Conservation (phyloP, 768 basidiomycete genomes). For the Leccinum rimulosum region DNA sequence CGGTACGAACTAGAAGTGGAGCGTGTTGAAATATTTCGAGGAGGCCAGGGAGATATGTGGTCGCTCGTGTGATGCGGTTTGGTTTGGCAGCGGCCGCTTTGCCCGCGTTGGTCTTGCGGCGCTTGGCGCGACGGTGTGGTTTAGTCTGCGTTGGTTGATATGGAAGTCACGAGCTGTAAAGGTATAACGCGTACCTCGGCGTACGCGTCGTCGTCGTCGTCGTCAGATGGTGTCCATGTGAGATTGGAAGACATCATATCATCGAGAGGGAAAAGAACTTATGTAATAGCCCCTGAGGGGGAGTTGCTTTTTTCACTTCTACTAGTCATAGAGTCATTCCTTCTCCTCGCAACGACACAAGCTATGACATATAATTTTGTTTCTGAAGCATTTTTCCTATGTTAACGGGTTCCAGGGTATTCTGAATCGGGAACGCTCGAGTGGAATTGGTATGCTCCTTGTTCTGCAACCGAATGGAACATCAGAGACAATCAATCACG, state of each 20-base stretch:
- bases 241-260: not conserved
- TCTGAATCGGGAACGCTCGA: no score
- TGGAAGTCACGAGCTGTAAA: not conserved
- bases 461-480: no score
- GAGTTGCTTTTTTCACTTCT: no score
- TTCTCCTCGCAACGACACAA: no score
- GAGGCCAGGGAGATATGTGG: slow-evolving; percentile 18
- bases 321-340: no score
- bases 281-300: no score
- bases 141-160: slow-evolving; percentile 4
- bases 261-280: not conserved
- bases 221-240: slow-evolving; percentile 16
- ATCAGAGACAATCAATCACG: no score
- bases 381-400: no score
- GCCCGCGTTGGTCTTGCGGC: slow-evolving; percentile 26
- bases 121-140: slow-evolving; percentile 19
- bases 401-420: no score
- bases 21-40: slow-evolving; percentile 19
- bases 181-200: slow-evolving; percentile 14
- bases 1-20: not conserved
- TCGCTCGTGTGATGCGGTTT: slow-evolving; percentile 17
- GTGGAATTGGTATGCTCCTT: no score
- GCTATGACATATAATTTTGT: no score
- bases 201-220: slow-evolving; percentile 19
- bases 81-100: slow-evolving; percentile 5